Base-by-base conservation (phyloP, 1,139 yeast genomes). In the Zygoascus hellenicus region DNA sequence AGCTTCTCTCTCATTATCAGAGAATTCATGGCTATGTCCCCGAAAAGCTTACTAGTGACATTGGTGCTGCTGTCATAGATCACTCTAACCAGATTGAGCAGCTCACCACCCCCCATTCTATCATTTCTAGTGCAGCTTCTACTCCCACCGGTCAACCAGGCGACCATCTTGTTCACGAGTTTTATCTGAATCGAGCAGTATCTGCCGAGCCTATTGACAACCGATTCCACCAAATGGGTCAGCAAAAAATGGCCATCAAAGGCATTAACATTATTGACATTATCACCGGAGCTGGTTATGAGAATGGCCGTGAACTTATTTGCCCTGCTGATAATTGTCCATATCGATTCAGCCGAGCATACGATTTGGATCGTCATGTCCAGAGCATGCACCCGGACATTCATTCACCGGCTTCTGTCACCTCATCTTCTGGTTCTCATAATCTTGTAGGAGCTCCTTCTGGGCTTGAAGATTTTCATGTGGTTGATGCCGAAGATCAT, bases 1-100 rank as follows among this genome's bases (percentile, higher is more conserved):
- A 68, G 34, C 59, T 77, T n/a, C 48, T 72, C 1, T 54, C 57
- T 0, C 83, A 78, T 60, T 72, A 73, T 56, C 61, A 63, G 31
- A 55, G 56, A 3, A 50, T 42, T 2, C 83, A 77, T 59, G 61
- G 56, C 29, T 57, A 50, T 48, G 51, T 59, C 17, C 64, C 65
- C 5, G 59, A 57, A 3, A 38, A 50, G 15, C 51, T 60, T 13
- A 13, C 42, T 5, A 29, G 16, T 10, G 36, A 30, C 11, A 22
- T 22, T 13, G 28, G 16, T 14, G 15, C 44, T 32, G 38, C 38
- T 43, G 30, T 14, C 30, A 33, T 37, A 36, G 40, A 38, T 28
- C 33, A 45, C 35, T 13, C 43, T 28, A 35, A 13, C 14, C 30
- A 45, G 33, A 32, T 38, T 34, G 39, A 40, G 14, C 17, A 28